Evolutionary conservation across 805 yeast genomes (phyloP), one percentile per base, ranked within the genome.

Genomic region (Brettanomyces bruxellensis): DNA sequence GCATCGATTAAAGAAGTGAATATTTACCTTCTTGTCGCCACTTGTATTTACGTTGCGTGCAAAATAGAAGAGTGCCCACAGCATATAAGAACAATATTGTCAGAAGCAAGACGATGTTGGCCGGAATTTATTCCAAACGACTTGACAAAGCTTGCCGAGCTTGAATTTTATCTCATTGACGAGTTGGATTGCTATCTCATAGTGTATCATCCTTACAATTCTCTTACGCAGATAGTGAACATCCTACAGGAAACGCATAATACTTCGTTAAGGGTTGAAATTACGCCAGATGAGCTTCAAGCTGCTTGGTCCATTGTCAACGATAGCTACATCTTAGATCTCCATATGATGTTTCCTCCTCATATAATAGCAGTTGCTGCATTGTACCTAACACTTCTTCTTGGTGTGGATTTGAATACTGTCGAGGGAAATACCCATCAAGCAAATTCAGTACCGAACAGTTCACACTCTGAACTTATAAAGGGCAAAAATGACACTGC

Each of bases 61-160:
- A 91, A 93, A 60, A 84, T 89, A 34, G 98, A 93, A 62, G 99
- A 93, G 63, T 83, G 87, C 55, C 98, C 99, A 1, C 95, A 86
- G 58, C 97, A 93, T 59, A 88, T 93, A 8, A 68, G 96, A 46
- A 78, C 90, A 1, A 73, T 93, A 8, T 77, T 87, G 23, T 73
- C 81, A 18, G 98, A 91, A 59, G 93, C 97, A 2, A 68, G 96
- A 45, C 83, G 83, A 36, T 66, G 88, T 37, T 91, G 98, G 98
- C 97, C 98, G 0, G 96, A 90, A 57, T 87, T 81, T 56, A 83
- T 91, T 35, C 95, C 97, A 0, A 88, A 85, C 48, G 98, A 91
- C 61, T 78, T 89, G 14, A 83, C 95, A 28, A 87, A 86, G 57
- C 71, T 93, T 13, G 97, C 98, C 0, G 98, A 93, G 60, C 86